These are phyloP conservation scores for Priceomyces fermenticarens DNA, from an alignment of 805 yeast genomes.

Conservation along the genomic window DNA sequence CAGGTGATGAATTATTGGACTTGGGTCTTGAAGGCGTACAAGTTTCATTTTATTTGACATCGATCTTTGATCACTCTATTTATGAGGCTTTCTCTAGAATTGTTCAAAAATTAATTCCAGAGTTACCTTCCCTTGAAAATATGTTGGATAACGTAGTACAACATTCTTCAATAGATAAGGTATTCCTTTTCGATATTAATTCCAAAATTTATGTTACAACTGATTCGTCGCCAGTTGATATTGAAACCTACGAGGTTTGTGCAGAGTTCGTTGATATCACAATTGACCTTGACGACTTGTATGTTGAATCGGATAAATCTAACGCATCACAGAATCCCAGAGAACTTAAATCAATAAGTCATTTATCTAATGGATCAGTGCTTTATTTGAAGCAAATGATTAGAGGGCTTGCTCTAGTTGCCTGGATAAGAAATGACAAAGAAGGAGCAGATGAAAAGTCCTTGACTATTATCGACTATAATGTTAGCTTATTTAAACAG, in stretches of 20 bases:
- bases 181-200: constrained; percentile 85
- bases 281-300: constrained; percentile 77
- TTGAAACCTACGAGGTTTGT: constrained; percentile 93
- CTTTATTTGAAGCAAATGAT: constrained; percentile 88
- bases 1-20: constrained; percentile 88
- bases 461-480: constrained; percentile 77
- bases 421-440: constrained; percentile 70
- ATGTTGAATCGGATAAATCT: constrained; percentile 30
- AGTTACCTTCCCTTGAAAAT: constrained; percentile 83
- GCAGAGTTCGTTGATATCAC: constrained; percentile 96
- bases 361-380: constrained; percentile 78
- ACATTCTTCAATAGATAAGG: constrained; percentile 88
- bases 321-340: constrained; percentile 11
- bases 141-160: constrained; percentile 85
- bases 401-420: constrained; percentile 87
- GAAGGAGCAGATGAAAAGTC: constrained; percentile 36
- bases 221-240: constrained; percentile 93
- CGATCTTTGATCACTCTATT: constrained; percentile 92
- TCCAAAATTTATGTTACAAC: constrained; percentile 95
- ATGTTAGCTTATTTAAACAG: constrained; percentile 74
- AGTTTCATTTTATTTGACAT: constrained; percentile 85
- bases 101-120: constrained; percentile 86
- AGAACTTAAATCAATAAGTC: constrained; percentile 65
- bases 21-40: constrained; percentile 89
- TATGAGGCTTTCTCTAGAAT: constrained; percentile 94